Base-by-base conservation (phyloP, 192 early-diverging fungal genomes). In the Diversispora eburnea region DNA sequence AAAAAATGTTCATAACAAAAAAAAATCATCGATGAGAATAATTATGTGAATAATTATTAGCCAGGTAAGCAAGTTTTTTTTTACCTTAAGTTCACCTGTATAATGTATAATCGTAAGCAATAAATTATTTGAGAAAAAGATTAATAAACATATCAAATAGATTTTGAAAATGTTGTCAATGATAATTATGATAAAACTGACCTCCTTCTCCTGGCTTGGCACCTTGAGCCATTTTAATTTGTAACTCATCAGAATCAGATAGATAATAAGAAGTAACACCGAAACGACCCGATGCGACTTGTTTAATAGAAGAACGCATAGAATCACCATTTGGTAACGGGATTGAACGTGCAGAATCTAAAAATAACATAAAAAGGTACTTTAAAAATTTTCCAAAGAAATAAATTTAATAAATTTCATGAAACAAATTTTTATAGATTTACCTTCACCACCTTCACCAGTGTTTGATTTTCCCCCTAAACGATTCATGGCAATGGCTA, bases 141-240 rank as follows among this genome's bases (percentile, higher is more conserved):
- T 33, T 33, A 33, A 2, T 33, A 33, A 33, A 33, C 25, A 33
- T 33, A 33, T 33, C 25, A 33, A 33, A 33, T 33, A 33, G 25
- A 33, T 33, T 33, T 33, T 33, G 25, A 33, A 33, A 33, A 33
- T 33, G 25, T 0, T 33, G 25, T 33, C 25, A 33, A 1, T 33
- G 25, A 33, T 33, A 33, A 33, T 33, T 33, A 33, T 33, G 25
- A 17, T 13, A 4, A 4, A 54, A 13, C 12, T 94, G 90, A 83
- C 96, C 97, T 74, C 97, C 95, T 84, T 99, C 95, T 61, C 97
- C 97, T 17, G 97, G 94, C 84, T 98, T 99, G 58, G 97, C 97
- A 68, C 97, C 97, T 81, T 99, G 97, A 6, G 97, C 97, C 91
- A 99, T 93, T 87, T 99, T 99, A 88, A 99, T 99, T 78, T 99